Percentiles rank a stretch among this genome's conserved stretches.
phyloP scores from a whole-genome alignment of 2,329 filamentous ascomycete genomes.

The Epichloe sibirici region DNA sequence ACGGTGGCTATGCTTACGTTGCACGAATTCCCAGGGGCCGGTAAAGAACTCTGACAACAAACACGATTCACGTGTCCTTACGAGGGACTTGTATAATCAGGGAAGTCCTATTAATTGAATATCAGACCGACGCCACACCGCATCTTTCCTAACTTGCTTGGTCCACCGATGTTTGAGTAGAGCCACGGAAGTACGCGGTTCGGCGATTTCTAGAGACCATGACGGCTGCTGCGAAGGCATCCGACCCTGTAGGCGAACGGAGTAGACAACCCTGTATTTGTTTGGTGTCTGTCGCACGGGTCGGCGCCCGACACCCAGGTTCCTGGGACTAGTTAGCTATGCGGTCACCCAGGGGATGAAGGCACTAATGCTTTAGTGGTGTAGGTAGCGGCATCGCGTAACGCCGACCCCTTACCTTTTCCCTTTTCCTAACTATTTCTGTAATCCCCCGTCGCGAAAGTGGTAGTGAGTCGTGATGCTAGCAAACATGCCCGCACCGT shows the following conservation, averaged over 20 bases:
- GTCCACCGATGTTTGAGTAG: not conserved
- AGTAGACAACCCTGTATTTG: not conserved
- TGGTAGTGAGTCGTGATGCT: not conserved
- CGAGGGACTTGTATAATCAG: not conserved
- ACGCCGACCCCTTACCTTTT: not conserved
- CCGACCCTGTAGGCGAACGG: too few relatives aligned
- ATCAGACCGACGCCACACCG: not conserved
- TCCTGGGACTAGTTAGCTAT: constrained; percentile 1
- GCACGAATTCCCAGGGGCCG: not conserved
- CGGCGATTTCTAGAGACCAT: not conserved
- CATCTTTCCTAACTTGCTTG: not conserved
- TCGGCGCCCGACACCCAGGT: constrained; percentile 5
- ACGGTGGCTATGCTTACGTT: not conserved
- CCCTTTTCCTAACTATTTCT: not conserved
- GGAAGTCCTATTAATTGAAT: not conserved
- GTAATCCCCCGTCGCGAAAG: not conserved
- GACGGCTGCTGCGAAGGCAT: too few relatives aligned
- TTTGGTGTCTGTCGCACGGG: not conserved
- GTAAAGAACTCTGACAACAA: not conserved
- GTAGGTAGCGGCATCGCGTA: not conserved
- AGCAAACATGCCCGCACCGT: constrained; percentile 2
- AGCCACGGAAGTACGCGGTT: not conserved
- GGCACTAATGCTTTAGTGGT: not conserved
- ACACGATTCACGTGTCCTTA: not conserved
- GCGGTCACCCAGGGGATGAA: not conserved